phyloP scores from a whole-genome alignment of 192 early-diverging fungal genomes.

The Fimicolochytrium jonesii region DNA sequence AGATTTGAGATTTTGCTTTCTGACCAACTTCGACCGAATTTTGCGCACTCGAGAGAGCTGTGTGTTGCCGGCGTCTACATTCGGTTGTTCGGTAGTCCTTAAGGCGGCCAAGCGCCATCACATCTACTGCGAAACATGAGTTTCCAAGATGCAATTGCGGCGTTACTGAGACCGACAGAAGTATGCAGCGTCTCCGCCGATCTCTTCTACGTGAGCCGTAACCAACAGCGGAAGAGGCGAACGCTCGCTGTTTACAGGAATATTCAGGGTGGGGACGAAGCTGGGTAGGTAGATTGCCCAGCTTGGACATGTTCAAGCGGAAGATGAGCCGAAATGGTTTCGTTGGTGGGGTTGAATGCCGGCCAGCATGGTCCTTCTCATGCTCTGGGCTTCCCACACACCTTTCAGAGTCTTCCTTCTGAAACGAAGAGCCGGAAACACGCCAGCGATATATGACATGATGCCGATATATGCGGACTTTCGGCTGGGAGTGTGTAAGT shows the following conservation, averaged over 20 bases:
- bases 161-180: slow-evolving; percentile 22
- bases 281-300: slow-evolving; percentile 15
- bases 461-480: slow-evolving; percentile 25
- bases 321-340: too few species aligned
- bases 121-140: too few species aligned
- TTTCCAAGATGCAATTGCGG: slow-evolving; percentile 14
- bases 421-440: slow-evolving; percentile 6
- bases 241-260: slow-evolving; percentile 18
- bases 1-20: too few species aligned
- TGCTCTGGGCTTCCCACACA: too few species aligned
- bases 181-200: slow-evolving; percentile 10
- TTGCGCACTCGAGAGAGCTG: too few species aligned
- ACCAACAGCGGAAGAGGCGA: slow-evolving; percentile 18
- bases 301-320: too few species aligned
- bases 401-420: slow-evolving; percentile 17
- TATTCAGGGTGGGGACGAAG: slow-evolving; percentile 24
- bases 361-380: too few species aligned
- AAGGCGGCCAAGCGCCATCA: too few species aligned
- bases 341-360: too few species aligned
- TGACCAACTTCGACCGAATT: too few species aligned
- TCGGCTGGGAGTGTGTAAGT: slow-evolving; percentile 22
- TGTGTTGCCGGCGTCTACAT: too few species aligned
- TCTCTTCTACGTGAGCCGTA: slow-evolving; percentile 17
- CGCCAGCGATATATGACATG: slow-evolving; percentile 7
- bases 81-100: too few species aligned